Evolutionary conservation across 306 rosid genomes (phyloP), one percentile per base, ranked within the genome.

Genomic region (Dicorynia guianensis): DNA sequence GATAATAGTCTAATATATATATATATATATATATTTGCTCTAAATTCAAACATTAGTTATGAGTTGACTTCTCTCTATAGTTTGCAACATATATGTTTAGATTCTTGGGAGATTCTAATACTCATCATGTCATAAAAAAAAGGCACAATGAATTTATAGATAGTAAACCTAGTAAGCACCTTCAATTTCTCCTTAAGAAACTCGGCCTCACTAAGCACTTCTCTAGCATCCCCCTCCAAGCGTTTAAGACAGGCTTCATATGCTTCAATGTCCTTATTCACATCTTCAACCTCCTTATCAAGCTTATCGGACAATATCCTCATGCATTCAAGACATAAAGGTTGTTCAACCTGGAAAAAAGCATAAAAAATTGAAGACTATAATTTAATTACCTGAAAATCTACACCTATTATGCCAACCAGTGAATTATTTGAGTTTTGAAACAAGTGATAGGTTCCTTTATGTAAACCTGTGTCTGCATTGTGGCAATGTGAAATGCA

Each of bases 251-350:
- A 95, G 61, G 93, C 96, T 74, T 89, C 96, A 14, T 95, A 95
- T 39, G 97, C 92, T 80, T 84, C 91, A 58, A 90, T 92, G 83
- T 95, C 99, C 81, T 89, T 87, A 80, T 87, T 88, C 44, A 90
- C 97, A 76, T 96, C 99, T 85, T 92, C 97, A 72, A 89, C 90
- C 86, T 92, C 97, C 83, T 92, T 92, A 81, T 96, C 96, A 74
- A 96, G 97, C 83, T 96, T 90, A 74, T 92, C 97, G 14, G 95
- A 92, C 80, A 96, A 85, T 60, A 92, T 75, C 79, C 97, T 85
- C 99, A 92, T 96, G 88, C 99, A 96, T 65, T 92, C 99, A 55
- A 96, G 93, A 81, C 99, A 96, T 66, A 96, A 76, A 73, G 99
- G 99, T 79, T 92, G 99, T 68, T 96, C 97, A 59, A 90, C 97